Evolutionary conservation across 2,329 filamentous ascomycete genomes (phyloP), one percentile per base, ranked within the genome.

Genomic region (Didymella pinodella): DNA sequence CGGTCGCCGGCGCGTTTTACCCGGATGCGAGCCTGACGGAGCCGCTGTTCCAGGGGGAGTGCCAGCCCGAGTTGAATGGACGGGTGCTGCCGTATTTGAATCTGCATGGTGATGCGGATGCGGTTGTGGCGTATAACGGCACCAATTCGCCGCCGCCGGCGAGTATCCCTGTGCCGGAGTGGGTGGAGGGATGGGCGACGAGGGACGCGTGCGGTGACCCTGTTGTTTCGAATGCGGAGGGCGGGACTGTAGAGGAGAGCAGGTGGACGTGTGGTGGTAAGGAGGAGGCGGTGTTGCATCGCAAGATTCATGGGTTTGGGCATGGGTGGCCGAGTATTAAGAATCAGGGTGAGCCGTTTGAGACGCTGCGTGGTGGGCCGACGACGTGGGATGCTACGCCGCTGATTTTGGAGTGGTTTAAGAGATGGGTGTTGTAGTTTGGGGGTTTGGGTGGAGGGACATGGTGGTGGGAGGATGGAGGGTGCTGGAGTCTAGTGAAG

Each of bases 1-100:
- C 77, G 7, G 77, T 79, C 5, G 75, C 79, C 1, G 81, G 78
- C 3, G 82, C 80, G 1, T 79, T 75, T 40, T 84, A 84, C 65
- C 61, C 65, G 0, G 63, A 69, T 20, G 20, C 54, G 0, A 51
- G 48, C 4, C 44, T 70, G 12, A 59, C 55, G 0, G 64, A 69
- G 20, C 62, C 66, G 3, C 46, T 72, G 2, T 72, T 70, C 46
- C 53, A 55, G 2, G 55, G 26, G 0, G 62, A 50, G 0, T 70
- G 68, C n/a, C 14, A 52, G 11, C 64, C 63, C 0, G 26, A 34
- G 8, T 41, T 64, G 3, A 5, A 12, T 8, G 54, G 59, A 4
- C 45, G 45, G 26, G 61, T 20, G 14, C 18, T 68, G 20, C 67
- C 67, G 2, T 62, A 65, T 18, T 34, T 71, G 41, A 65, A 70